These are phyloP conservation scores for Penicillium mononematosum DNA, from an alignment of 495 filamentous ascomycete genomes.

Conservation along the genomic window DNA sequence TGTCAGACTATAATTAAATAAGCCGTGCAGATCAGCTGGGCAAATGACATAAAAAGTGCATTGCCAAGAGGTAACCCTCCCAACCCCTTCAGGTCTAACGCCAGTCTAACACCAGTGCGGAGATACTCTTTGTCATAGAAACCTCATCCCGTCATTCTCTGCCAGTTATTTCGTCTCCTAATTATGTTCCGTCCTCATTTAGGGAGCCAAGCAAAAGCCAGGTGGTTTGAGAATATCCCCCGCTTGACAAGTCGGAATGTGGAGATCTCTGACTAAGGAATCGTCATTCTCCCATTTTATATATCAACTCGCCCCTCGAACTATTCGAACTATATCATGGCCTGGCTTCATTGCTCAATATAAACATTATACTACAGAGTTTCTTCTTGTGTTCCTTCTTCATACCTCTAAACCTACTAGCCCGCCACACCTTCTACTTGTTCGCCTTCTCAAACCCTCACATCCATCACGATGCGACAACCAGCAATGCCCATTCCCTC, in stretches of 20 bases:
- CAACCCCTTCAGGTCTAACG: background rate
- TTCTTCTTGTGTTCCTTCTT: background rate
- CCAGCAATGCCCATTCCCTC: slow-evolving; percentile 45
- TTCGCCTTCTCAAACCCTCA: background rate
- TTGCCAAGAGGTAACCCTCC: slow-evolving; percentile 9
- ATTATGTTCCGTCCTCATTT: background rate
- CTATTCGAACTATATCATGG: background rate
- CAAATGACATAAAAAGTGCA: slow-evolving; percentile 10
- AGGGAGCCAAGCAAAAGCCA: background rate
- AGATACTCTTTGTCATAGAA: slow-evolving; percentile 17
- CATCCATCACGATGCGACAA: slow-evolving; percentile 27
- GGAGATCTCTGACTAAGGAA: slow-evolving; percentile 6
- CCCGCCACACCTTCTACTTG: background rate
- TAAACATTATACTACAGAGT: background rate
- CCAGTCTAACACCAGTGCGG: slow-evolving; percentile 7
- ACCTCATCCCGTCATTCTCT: slow-evolving; percentile 2
- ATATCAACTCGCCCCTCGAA: slow-evolving; percentile 15
- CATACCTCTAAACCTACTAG: background rate
- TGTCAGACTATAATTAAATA: background rate
- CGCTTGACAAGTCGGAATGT: background rate
- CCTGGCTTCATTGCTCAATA: background rate
- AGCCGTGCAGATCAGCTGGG: slow-evolving; percentile 2
- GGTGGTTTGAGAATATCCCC: slow-evolving; percentile 2
- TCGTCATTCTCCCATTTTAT: slow-evolving; percentile 1
- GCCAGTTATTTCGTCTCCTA: background rate